These are phyloP conservation scores for Glycyrrhiza uralensis DNA, from an alignment of 306 rosid species.

Conservation along the genomic window DNA sequence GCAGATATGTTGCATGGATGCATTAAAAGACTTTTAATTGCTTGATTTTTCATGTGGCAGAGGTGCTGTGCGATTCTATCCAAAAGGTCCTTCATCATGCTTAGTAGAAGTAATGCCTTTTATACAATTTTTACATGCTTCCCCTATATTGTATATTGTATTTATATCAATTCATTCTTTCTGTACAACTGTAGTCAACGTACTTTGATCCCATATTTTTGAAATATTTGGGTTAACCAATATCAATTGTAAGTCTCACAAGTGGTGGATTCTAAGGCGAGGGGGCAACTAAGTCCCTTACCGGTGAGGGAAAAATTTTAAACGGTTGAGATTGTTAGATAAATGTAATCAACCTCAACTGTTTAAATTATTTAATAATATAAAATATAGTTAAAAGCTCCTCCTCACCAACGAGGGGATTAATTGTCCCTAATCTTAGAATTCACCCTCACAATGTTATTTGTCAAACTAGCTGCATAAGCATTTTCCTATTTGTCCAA, in stretches of 20 bases:
- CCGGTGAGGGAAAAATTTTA: no score
- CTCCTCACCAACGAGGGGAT: no score
- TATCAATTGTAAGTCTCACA: neutral
- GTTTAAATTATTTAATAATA: no score
- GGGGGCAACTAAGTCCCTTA: no score
- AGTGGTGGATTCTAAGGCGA: no score
- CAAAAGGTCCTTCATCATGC: constrained; percentile 86
- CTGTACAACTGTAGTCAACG: constrained; percentile 1
- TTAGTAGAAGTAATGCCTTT: constrained; percentile 70
- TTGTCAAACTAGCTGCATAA: constrained; percentile 17
- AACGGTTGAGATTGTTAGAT: no score
- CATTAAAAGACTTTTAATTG: constrained; percentile 29
- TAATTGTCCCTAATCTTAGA: no score
- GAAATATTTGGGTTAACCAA: neutral
- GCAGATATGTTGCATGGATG: neutral
- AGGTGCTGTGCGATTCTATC: constrained; percentile 96
- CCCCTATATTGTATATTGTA: neutral
- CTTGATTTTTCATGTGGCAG: constrained; percentile 50
- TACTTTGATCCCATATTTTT: constrained; percentile 9
- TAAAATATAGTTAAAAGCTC: no score
- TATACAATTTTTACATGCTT: neutral
- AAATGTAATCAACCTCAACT: no score
- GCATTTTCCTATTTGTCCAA: neutral
- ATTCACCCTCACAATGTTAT: neutral
- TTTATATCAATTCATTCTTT: neutral